These are phyloP conservation scores for Rhizopogon vinicolor DNA, from an alignment of 768 basidiomycete species.

Conservation along the genomic window DNA sequence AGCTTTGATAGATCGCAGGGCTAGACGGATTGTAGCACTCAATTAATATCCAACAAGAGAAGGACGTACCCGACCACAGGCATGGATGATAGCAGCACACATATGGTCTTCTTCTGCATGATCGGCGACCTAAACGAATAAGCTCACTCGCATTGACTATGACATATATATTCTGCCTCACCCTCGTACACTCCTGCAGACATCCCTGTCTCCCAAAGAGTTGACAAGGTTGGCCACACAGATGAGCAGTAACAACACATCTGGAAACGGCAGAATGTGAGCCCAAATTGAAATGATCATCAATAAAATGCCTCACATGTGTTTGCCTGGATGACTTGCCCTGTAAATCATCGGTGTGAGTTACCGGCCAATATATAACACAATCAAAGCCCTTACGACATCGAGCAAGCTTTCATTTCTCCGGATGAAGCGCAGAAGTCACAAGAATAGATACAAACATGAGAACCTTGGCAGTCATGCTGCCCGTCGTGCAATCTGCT, in stretches of 20 bases:
- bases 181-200: slow-evolving; percentile 47
- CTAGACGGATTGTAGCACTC: slow-evolving; percentile 19
- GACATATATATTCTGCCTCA: slow-evolving; percentile 11
- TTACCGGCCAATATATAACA: no score
- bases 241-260: slow-evolving; percentile 44
- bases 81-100: slow-evolving; percentile 49
- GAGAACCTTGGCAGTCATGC: slow-evolving; percentile 50
- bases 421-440: slow-evolving; percentile 33
- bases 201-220: slow-evolving; percentile 47
- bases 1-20: slow-evolving; percentile 33
- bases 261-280: slow-evolving; percentile 23
- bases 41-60: neutral
- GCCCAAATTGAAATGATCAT: no score
- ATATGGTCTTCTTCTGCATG: slow-evolving; percentile 47
- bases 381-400: slow-evolving; percentile 33
- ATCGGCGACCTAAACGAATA: slow-evolving; percentile 34
- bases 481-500: slow-evolving; percentile 38
- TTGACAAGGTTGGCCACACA: slow-evolving; percentile 51
- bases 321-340: slow-evolving; percentile 52
- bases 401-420: slow-evolving; percentile 34
- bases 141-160: neutral
- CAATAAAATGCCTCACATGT: slow-evolving; percentile 37
- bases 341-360: slow-evolving; percentile 21
- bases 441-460: slow-evolving; percentile 41
- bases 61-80: slow-evolving; percentile 46